A percentile compares a stretch with the other conserved stretches of the same genome.
Conservation (phyloP, 2,329 filamentous ascomycete species). For the Arthrobotrys megalospora region DNA sequence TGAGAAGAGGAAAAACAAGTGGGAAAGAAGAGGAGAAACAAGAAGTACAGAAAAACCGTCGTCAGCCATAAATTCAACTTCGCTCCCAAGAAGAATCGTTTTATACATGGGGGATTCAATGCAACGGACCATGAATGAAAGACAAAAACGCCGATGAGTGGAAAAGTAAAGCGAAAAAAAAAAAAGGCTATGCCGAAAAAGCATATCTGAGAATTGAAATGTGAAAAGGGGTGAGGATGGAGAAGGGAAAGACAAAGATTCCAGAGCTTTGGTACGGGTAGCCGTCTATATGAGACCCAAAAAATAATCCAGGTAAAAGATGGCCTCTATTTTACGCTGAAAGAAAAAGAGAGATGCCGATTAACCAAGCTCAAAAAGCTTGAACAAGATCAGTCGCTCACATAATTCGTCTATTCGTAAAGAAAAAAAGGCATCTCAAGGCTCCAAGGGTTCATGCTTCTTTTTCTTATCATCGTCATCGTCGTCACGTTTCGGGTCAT, state of each 20-base stretch:
- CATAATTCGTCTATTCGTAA: constrained; percentile 53
- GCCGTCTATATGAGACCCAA: constrained; percentile 57
- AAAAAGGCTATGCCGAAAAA: constrained; percentile 39
- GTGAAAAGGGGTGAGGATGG: background rate
- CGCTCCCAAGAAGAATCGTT: constrained; percentile 52
- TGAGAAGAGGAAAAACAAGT: constrained; percentile 30
- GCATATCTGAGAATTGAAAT: constrained; percentile 19
- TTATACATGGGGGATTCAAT: constrained; percentile 36
- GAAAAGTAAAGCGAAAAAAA: constrained; percentile 31
- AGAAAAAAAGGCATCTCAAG: constrained; percentile 37
- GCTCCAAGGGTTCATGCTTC: constrained; percentile 61
- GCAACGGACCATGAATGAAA: constrained; percentile 34
- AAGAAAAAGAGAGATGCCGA: constrained; percentile 41
- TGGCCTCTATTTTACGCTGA: constrained; percentile 55
- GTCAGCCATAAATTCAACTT: constrained; percentile 40
- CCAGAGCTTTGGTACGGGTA: constrained; percentile 39
- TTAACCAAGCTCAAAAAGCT: constrained; percentile 50
- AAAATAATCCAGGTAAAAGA: constrained; percentile 52
- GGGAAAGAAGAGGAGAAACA: constrained; percentile 20
- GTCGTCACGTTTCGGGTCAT: constrained; percentile 36
- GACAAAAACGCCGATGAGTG: constrained; percentile 41
- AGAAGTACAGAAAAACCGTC: constrained; percentile 38
- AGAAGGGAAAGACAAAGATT: constrained; percentile 30
- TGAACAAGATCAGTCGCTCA: constrained; percentile 56
- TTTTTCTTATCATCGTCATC: constrained; percentile 52